Evolutionary conservation across 2,329 filamentous ascomycete species (phyloP).

Genomic region (Curvularia verruculosa): DNA sequence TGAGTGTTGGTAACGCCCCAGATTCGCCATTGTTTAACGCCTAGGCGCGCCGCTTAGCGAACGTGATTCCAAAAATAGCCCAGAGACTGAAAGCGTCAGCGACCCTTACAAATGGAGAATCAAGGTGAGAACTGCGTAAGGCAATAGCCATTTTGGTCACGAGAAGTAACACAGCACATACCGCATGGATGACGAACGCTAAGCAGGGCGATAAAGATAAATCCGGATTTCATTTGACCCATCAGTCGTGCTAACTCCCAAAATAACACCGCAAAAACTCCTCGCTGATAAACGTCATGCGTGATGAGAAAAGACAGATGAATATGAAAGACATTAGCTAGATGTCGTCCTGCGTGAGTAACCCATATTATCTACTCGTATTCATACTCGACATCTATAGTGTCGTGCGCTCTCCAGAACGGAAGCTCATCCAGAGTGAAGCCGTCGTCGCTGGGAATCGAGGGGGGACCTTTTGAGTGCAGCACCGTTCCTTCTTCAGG

Average conservation of each 20-base stretch:
- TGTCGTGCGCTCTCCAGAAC: slow-evolving; percentile 43
- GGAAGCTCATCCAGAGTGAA: slow-evolving; percentile 48
- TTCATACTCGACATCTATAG: slow-evolving; percentile 36
- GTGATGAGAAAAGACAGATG: background rate
- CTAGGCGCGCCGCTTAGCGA: slow-evolving; percentile 21
- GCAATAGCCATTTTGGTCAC: slow-evolving; percentile 15
- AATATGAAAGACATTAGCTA: background rate
- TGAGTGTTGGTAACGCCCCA: slow-evolving; percentile 9
- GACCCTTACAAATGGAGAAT: slow-evolving; percentile 1
- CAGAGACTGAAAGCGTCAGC: slow-evolving; percentile 1
- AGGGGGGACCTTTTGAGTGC: slow-evolving; percentile 44
- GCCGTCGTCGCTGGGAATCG: slow-evolving; percentile 48
- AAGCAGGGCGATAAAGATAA: slow-evolving; percentile 9
- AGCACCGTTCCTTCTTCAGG: slow-evolving; percentile 40
- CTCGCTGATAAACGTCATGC: slow-evolving; percentile 11
- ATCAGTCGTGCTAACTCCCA: slow-evolving; percentile 10
- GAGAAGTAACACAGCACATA: slow-evolving; percentile 21
- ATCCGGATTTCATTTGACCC: slow-evolving; percentile 9
- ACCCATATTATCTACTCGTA: slow-evolving; percentile 23
- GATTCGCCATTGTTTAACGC: slow-evolving; percentile 7
- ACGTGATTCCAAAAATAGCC: slow-evolving; percentile 15
- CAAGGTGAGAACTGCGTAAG: background rate
- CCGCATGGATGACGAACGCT: background rate
- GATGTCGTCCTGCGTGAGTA: background rate
- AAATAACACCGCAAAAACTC: slow-evolving; percentile 1